phyloP scores from a whole-genome alignment of 257 asterid genomes.

The Ligustrum vulgare region DNA sequence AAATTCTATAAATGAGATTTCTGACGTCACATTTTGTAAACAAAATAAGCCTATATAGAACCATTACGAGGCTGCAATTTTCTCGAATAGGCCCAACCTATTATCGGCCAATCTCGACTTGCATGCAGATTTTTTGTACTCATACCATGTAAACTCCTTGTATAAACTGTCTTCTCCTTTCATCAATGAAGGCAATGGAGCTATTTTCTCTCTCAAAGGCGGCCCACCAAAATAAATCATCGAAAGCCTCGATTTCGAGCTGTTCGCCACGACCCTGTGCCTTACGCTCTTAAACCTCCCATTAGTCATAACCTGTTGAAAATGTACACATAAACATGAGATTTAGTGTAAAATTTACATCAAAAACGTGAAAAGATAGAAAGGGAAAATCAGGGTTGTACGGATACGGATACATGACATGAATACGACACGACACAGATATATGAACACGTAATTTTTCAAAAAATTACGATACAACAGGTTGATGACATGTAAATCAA shows the following conservation, averaged over 20 bases:
- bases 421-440: no score
- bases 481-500: no score
- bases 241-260: conserved; percentile 48
- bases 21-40: conserved; percentile 9
- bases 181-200: conserved; percentile 56
- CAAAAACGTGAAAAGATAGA: background rate
- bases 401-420: no score
- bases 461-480: no score
- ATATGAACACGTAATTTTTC: no score
- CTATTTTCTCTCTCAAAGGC: conserved; percentile 63
- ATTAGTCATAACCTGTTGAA: conserved; percentile 59
- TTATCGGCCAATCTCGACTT: conserved; percentile 56
- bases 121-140: conserved; percentile 52
- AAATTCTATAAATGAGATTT: conserved; percentile 3
- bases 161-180: conserved; percentile 60
- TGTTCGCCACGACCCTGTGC: conserved; percentile 56
- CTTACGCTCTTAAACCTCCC: conserved; percentile 59
- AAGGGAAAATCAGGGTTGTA: no score
- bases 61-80: conserved; percentile 50
- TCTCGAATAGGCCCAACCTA: conserved; percentile 57
- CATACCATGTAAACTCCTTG: conserved; percentile 72
- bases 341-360: background rate
- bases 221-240: conserved; percentile 74
- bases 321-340: background rate
- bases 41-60: background rate